Percentiles rank a stretch among this genome's conserved stretches.
These are phyloP conservation scores for Eremothecium gossypii DNA, from an alignment of 1,139 yeast species.

Conservation along the genomic window DNA sequence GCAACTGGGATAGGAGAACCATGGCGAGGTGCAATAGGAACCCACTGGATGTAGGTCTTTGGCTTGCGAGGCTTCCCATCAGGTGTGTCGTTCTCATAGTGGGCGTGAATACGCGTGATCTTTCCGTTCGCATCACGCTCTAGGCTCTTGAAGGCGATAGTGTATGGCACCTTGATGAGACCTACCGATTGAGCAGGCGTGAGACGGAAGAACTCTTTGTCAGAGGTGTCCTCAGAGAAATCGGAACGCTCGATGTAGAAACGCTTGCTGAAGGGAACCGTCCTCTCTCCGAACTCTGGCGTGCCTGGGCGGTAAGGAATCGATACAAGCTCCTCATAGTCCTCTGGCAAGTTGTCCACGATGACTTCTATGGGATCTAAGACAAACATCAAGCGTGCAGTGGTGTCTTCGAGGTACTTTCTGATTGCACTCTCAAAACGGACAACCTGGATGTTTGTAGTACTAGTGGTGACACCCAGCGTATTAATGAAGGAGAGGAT, in stretches of 20 bases:
- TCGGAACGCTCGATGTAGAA: constrained; percentile 82
- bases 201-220: constrained; percentile 66
- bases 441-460: constrained; percentile 80
- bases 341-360: constrained; percentile 73
- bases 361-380: constrained; percentile 79
- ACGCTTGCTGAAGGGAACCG: constrained; percentile 64
- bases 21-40: constrained; percentile 57
- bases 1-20: constrained; percentile 53
- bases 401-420: constrained; percentile 75
- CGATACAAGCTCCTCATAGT: constrained; percentile 55
- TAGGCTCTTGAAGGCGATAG: constrained; percentile 61
- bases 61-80: constrained; percentile 56
- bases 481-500: constrained; percentile 87
- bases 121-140: constrained; percentile 51
- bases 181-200: constrained; percentile 92
- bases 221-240: constrained; percentile 60
- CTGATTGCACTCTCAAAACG: constrained; percentile 89
- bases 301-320: constrained; percentile 89
- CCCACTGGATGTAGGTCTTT: constrained; percentile 96
- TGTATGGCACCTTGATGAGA: constrained; percentile 83
- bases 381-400: constrained; percentile 92
- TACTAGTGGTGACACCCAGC: constrained; percentile 90
- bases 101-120: constrained; percentile 62
- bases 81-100: constrained; percentile 54
- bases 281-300: constrained; percentile 64